Conservation (phyloP, 345 rosid genomes). For the Trapa bicornis region DNA sequence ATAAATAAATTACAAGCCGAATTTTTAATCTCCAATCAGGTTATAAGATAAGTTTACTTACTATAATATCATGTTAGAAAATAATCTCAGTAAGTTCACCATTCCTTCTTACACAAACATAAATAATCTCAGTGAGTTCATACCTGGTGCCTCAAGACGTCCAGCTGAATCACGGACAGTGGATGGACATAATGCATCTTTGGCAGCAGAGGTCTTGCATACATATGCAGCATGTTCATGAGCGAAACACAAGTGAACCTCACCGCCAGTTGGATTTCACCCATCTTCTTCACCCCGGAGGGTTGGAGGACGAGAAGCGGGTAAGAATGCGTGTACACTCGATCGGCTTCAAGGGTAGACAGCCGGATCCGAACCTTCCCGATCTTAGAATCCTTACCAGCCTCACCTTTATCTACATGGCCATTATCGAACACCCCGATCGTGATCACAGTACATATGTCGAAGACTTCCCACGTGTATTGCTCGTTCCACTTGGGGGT, state of each 20-base stretch:
- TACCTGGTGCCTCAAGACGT: slow-evolving; percentile 48
- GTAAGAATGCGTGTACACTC: slow-evolving; percentile 86
- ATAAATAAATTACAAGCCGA: too few relatives aligned
- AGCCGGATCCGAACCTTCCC: slow-evolving; percentile 93
- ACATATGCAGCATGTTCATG: slow-evolving; percentile 82
- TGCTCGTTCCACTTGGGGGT: slow-evolving; percentile 94
- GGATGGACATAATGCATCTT: slow-evolving; percentile 95
- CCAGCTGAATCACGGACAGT: slow-evolving; percentile 82
- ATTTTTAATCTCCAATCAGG: too few relatives aligned
- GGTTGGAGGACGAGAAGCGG: slow-evolving; percentile 77
- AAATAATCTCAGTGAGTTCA: too few relatives aligned
- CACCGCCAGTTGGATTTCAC: slow-evolving; percentile 87
- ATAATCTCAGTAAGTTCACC: too few relatives aligned
- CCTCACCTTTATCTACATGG: slow-evolving; percentile 47
- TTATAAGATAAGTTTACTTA: too few relatives aligned
- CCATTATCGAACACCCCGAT: slow-evolving; percentile 89
- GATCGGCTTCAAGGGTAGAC: slow-evolving; percentile 83
- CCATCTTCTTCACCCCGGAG: slow-evolving; percentile 82
- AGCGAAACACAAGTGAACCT: slow-evolving; percentile 67
- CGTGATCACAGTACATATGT: slow-evolving; percentile 85
- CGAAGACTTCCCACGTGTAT: slow-evolving; percentile 97
- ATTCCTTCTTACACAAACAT: too few relatives aligned
- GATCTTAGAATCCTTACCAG: slow-evolving; percentile 52
- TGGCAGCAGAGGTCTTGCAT: slow-evolving; percentile 73
- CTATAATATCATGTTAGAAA: too few relatives aligned